These are phyloP conservation scores for Colletotrichum horii DNA, from an alignment of 2,329 filamentous ascomycete genomes.

Conservation along the genomic window DNA sequence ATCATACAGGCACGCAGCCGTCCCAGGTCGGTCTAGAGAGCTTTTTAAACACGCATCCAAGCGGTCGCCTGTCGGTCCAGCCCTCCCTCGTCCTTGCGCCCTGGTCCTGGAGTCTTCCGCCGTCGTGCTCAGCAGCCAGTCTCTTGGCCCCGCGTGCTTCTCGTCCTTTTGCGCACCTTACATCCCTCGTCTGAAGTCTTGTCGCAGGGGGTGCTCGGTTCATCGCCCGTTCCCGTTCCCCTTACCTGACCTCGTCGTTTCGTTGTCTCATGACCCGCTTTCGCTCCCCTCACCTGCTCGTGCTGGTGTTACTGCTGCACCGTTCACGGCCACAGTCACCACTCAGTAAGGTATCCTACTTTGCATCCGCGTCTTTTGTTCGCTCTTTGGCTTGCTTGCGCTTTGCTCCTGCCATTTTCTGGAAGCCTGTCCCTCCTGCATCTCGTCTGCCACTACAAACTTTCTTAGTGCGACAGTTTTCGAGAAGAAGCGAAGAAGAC, in stretches of 20 bases:
- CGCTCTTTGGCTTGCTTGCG: not conserved
- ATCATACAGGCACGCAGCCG: conserved; percentile 28
- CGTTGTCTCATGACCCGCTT: conserved; percentile 11
- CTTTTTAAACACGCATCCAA: not conserved
- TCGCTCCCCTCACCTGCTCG: not conserved
- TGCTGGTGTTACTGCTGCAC: not conserved
- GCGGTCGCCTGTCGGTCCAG: not conserved
- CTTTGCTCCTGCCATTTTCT: not conserved
- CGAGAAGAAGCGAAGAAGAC: conserved; percentile 5
- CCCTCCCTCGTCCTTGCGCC: not conserved
- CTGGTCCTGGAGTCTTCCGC: conserved; percentile 7
- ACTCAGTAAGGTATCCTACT: not conserved
- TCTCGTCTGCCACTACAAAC: not conserved
- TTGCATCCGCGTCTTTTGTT: not conserved
- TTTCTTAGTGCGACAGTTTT: not conserved
- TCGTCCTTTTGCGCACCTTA: not conserved
- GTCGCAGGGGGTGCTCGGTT: conserved; percentile 17
- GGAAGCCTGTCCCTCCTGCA: not conserved
- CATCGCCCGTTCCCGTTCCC: conserved; percentile 14
- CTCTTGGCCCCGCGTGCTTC: not conserved
- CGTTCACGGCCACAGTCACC: not conserved
- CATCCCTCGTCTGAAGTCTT: conserved; percentile 15
- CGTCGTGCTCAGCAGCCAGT: not conserved
- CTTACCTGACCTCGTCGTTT: not conserved
- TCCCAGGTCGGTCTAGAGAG: not conserved